Evolutionary conservation across 2,329 filamentous ascomycete genomes (phyloP).

Genomic region (Tolypocladium sp.): DNA sequence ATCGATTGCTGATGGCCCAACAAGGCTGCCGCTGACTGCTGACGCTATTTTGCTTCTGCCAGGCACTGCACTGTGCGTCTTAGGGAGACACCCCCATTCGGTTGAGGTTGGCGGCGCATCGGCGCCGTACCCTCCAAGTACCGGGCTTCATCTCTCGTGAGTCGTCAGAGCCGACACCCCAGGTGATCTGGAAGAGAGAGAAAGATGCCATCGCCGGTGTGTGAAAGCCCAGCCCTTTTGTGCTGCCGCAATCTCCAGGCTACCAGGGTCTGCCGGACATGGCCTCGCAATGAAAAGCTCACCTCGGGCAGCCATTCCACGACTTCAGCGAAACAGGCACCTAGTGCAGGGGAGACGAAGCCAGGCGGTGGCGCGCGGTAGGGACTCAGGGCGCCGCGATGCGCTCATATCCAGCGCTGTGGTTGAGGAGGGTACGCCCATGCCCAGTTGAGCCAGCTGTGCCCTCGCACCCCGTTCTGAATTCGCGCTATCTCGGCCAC

Average conservation of each 20-base stretch:
- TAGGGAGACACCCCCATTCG: not conserved
- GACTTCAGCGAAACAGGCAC: not conserved
- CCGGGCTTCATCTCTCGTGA: not conserved
- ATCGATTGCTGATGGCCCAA: not conserved
- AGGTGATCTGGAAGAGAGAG: not conserved
- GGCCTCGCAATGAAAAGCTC: not conserved
- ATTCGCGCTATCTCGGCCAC: not conserved
- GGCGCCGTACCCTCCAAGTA: not conserved
- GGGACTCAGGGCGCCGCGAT: not conserved
- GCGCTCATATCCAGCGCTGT: not conserved
- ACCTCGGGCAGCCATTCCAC: not conserved
- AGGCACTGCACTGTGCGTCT: not conserved
- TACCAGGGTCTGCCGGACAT: not conserved
- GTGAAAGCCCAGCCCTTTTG: not conserved
- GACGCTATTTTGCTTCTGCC: not conserved
- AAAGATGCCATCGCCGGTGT: not conserved
- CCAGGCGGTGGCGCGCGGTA: not conserved
- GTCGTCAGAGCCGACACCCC: not conserved
- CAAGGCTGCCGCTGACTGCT: not conserved
- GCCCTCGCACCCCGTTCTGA: not conserved
- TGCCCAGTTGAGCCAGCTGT: not conserved
- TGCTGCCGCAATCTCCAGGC: not conserved
- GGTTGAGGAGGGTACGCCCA: not conserved
- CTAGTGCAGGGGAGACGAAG: not conserved
- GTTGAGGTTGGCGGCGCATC: not conserved